These are phyloP conservation scores for Anthracocystis walkeri DNA, from an alignment of 1,284 basidiomycete species.

Conservation along the genomic window DNA sequence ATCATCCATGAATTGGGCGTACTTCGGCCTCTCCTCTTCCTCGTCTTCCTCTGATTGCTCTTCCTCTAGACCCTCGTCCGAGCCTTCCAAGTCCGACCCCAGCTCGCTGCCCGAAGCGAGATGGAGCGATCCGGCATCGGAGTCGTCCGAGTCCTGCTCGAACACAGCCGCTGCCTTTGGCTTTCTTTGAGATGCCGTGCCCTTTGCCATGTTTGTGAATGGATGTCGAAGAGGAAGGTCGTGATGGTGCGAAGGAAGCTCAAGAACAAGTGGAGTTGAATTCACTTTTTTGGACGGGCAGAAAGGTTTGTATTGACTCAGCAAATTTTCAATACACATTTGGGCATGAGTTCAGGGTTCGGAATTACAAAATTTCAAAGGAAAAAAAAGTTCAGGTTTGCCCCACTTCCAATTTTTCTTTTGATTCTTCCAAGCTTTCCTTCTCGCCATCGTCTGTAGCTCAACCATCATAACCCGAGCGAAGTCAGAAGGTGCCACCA, in stretches of 20 bases:
- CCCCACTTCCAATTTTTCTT: constrained; percentile 17
- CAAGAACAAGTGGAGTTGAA: constrained; percentile 16
- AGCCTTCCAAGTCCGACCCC: constrained; percentile 23
- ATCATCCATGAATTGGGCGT: constrained; percentile 66
- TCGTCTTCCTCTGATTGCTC: constrained; percentile 11
- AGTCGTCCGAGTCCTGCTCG: constrained; percentile 44
- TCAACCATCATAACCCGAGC: not conserved
- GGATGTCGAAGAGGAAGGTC: not conserved
- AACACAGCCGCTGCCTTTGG: constrained; percentile 22
- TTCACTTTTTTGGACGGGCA: not conserved
- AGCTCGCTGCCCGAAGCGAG: constrained; percentile 31
- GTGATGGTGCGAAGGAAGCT: not conserved
- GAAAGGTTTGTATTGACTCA: constrained; percentile 7
- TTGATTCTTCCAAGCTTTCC: constrained; percentile 8
- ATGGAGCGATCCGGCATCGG: constrained; percentile 25
- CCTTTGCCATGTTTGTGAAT: constrained; percentile 20
- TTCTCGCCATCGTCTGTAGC: constrained; percentile 6
- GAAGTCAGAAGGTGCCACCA: not conserved
- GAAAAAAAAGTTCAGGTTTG: constrained; percentile 1
- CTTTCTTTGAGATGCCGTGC: not conserved
- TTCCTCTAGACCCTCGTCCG: constrained; percentile 1
- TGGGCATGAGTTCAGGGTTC: constrained; percentile 30
- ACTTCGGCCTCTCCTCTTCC: constrained; percentile 32
- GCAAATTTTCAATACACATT: constrained; percentile 28
- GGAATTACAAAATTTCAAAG: constrained; percentile 3